Percentiles rank a stretch among this genome's conserved stretches.
Evolutionary conservation across 495 filamentous ascomycete genomes (phyloP).

Genomic region (Xylaria sp.): DNA sequence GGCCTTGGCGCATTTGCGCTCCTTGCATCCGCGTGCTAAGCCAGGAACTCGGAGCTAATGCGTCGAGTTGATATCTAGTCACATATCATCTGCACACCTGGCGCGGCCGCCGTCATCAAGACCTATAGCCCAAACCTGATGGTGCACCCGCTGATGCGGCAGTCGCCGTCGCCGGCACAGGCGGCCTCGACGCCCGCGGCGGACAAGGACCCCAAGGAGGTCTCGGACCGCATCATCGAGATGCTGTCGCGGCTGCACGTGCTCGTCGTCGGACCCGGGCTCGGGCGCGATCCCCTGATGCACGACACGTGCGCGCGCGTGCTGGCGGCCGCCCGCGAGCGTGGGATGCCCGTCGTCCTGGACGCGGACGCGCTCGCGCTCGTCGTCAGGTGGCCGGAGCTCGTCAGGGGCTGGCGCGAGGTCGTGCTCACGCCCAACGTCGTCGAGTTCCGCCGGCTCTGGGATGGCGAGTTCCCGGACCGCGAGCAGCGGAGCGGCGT

Average conservation of each 20-base stretch:
- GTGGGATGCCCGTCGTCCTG: conserved; percentile 80
- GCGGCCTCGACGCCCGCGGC: conserved; percentile 44
- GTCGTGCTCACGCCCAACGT: conserved; percentile 96
- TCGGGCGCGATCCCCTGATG: conserved; percentile 89
- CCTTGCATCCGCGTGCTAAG: neutral
- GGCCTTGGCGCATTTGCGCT: neutral
- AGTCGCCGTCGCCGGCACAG: conserved; percentile 52
- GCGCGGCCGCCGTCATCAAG: conserved; percentile 90
- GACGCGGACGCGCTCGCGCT: conserved; percentile 91
- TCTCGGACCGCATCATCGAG: conserved; percentile 74
- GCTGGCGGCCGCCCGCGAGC: conserved; percentile 77
- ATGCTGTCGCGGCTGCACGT: conserved; percentile 88
- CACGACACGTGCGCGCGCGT: conserved; percentile 83
- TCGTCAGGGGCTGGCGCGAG: conserved; percentile 79
- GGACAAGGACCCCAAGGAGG: conserved; percentile 58
- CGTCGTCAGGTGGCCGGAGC: conserved; percentile 73
- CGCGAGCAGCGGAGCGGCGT: conserved; percentile 48
- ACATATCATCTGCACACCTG: conserved; percentile 94
- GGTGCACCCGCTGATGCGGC: conserved; percentile 96
- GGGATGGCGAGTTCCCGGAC: conserved; percentile 68
- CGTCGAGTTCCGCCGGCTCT: conserved; percentile 86
- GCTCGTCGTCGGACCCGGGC: conserved; percentile 91
- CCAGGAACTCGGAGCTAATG: conserved; percentile 5
- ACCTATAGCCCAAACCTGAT: conserved; percentile 97
- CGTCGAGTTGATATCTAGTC: conserved; percentile 60